These are phyloP conservation scores for Fraxinus greggii DNA, from an alignment of 305 asterid species.

Conservation along the genomic window DNA sequence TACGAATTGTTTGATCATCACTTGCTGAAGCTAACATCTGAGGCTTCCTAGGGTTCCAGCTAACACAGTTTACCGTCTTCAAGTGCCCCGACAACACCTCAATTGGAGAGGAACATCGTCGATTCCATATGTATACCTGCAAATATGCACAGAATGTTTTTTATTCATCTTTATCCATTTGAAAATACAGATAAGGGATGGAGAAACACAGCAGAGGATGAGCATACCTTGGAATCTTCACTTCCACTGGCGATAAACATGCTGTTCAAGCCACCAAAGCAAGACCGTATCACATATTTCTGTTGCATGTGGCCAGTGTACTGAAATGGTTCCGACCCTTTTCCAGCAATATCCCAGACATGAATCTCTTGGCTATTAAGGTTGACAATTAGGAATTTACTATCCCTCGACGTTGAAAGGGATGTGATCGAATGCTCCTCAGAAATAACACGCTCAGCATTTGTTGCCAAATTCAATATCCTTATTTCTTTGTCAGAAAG, in stretches of 20 bases:
- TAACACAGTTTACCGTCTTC: constrained; percentile 82
- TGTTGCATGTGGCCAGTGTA: constrained; percentile 77
- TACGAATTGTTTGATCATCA: constrained; percentile 81
- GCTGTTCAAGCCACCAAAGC: constrained; percentile 83
- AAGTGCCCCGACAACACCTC: constrained; percentile 75
- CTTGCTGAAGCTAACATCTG: constrained; percentile 91
- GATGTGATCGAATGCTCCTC: constrained; percentile 81
- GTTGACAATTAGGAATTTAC: constrained; percentile 69
- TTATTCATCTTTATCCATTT: neutral
- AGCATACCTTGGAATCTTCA: constrained; percentile 80
- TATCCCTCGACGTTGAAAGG: constrained; percentile 75
- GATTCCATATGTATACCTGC: constrained; percentile 90
- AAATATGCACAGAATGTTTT: neutral
- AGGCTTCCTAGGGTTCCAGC: constrained; percentile 78
- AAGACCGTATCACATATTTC: constrained; percentile 82
- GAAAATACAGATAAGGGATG: neutral
- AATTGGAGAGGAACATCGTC: constrained; percentile 49
- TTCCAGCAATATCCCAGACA: constrained; percentile 73
- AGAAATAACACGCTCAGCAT: constrained; percentile 60
- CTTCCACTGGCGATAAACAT: constrained; percentile 89
- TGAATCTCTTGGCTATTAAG: constrained; percentile 95
- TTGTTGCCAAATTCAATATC: constrained; percentile 58
- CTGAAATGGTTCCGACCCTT: constrained; percentile 50
- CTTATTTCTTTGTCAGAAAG: constrained; percentile 79
- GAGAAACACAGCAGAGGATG: constrained; percentile 6